Conservation (phyloP, 1,284 basidiomycete species). For the Ceratobasidium sp. region DNA sequence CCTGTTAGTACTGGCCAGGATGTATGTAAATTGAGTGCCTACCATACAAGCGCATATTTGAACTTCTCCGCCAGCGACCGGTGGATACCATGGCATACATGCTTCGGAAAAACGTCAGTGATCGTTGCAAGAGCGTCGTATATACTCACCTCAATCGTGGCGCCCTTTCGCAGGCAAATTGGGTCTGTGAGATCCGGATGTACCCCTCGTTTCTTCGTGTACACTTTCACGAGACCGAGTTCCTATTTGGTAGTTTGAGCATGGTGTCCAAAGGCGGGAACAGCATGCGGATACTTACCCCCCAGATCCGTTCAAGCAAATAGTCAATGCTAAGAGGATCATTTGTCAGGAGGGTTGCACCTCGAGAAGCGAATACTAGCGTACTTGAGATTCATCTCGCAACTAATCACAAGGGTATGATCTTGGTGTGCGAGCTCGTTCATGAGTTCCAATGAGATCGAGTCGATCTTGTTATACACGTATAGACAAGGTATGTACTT, state of each 20-base stretch:
- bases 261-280: not conserved
- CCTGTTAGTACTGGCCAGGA: not conserved
- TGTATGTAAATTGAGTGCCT: slow-evolving; percentile 54
- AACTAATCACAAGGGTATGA: slow-evolving; percentile 94
- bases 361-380: slow-evolving; percentile 9
- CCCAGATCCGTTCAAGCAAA: slow-evolving; percentile 92
- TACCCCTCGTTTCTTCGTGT: slow-evolving; percentile 96
- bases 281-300: slow-evolving; percentile 54
- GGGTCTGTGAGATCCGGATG: slow-evolving; percentile 93
- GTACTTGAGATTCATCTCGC: slow-evolving; percentile 90
- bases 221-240: slow-evolving; percentile 88
- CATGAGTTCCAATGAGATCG: slow-evolving; percentile 90
- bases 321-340: slow-evolving; percentile 77
- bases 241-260: slow-evolving; percentile 57
- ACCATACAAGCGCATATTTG: slow-evolving; percentile 93
- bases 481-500: slow-evolving; percentile 96
- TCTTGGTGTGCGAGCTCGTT: slow-evolving; percentile 89
- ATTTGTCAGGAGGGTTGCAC: not conserved
- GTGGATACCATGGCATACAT: slow-evolving; percentile 93
- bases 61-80: slow-evolving; percentile 91
- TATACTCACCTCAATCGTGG: slow-evolving; percentile 85
- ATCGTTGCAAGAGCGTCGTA: not conserved
- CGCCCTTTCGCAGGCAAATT: slow-evolving; percentile 92
- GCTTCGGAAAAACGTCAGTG: slow-evolving; percentile 58
- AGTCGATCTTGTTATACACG: slow-evolving; percentile 96